Percentiles rank a stretch among this genome's conserved stretches.
Evolutionary conservation across 805 yeast genomes (phyloP).

Genomic region (Candida multigemmis): DNA sequence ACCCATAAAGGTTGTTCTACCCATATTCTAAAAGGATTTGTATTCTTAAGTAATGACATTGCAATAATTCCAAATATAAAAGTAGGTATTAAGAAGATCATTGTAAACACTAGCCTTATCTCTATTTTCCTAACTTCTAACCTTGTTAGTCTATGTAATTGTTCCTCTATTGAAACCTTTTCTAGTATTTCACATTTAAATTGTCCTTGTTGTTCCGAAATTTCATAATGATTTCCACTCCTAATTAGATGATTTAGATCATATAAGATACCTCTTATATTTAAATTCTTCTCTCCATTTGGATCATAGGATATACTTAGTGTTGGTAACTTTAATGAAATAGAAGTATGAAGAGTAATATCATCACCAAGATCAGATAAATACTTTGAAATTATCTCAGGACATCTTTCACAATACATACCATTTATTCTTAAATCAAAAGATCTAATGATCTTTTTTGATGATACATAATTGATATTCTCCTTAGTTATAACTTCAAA

Average conservation of each 20-base stretch:
- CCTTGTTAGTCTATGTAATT: constrained; percentile 40
- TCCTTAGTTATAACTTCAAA: constrained; percentile 37
- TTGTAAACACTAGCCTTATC: constrained; percentile 38
- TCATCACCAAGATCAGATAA: constrained; percentile 48
- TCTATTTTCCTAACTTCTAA: constrained; percentile 39
- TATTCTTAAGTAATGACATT: constrained; percentile 46
- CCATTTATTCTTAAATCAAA: constrained; percentile 51
- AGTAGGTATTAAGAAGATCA: constrained; percentile 55
- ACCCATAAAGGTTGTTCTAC: constrained; percentile 53
- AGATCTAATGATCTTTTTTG: constrained; percentile 42
- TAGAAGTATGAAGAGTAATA: constrained; percentile 44
- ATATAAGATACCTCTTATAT: constrained; percentile 46
- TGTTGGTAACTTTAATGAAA: constrained; percentile 46
- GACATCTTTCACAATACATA: constrained; percentile 68
- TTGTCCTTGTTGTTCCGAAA: constrained; percentile 11
- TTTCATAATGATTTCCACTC: constrained; percentile 9
- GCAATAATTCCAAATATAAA: constrained; percentile 62
- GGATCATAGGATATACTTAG: constrained; percentile 63
- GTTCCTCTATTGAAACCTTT: constrained; percentile 54
- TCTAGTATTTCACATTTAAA: constrained; percentile 48
- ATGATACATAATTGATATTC: constrained; percentile 38
- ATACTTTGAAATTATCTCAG: constrained; percentile 41
- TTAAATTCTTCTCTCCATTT: constrained; percentile 29
- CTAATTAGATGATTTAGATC: constrained; percentile 33
- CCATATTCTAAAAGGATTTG: constrained; percentile 39